These are phyloP conservation scores for Diplosphaera chodatii DNA, from an alignment of 139 green algal genomes.

Conservation along the genomic window DNA sequence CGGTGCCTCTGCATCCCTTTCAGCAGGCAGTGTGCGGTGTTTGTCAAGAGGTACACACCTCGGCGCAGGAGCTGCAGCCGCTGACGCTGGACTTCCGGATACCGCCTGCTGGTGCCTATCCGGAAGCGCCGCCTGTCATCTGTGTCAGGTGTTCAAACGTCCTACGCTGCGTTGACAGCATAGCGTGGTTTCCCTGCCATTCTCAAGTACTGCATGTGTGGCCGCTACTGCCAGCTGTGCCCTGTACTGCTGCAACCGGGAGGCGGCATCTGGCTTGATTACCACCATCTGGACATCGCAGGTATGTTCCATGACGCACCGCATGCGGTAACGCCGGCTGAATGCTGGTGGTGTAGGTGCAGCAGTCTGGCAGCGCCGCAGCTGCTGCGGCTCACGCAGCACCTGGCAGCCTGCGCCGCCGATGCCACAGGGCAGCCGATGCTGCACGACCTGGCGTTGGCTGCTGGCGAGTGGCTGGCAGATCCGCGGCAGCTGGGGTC, in stretches of 20 bases:
- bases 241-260: too few species aligned
- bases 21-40: too few species aligned
- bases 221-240: too few species aligned
- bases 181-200: too few species aligned
- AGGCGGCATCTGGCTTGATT: too few species aligned
- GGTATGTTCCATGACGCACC: too few species aligned
- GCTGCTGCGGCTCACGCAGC: slow-evolving; percentile 42
- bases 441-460: slow-evolving; percentile 50
- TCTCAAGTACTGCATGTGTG: too few species aligned
- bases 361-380: slow-evolving; percentile 9
- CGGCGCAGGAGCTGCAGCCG: slow-evolving; percentile 5
- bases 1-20: too few species aligned
- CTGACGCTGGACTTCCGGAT: slow-evolving; percentile 29
- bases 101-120: slow-evolving; percentile 29
- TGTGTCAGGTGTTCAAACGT: slow-evolving; percentile 15
- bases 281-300: too few species aligned
- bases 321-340: background rate
- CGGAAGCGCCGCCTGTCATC: slow-evolving; percentile 35
- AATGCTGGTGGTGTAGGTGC: slow-evolving; percentile 1
- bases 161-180: too few species aligned
- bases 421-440: slow-evolving; percentile 38
- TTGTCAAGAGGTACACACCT: too few species aligned
- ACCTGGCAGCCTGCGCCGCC: slow-evolving; percentile 16
- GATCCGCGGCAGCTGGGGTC: background rate
- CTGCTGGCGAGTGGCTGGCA: slow-evolving; percentile 27